Evolutionary conservation across 192 early-diverging fungal genomes (phyloP).

Genomic region (Chytriomyces sp.): DNA sequence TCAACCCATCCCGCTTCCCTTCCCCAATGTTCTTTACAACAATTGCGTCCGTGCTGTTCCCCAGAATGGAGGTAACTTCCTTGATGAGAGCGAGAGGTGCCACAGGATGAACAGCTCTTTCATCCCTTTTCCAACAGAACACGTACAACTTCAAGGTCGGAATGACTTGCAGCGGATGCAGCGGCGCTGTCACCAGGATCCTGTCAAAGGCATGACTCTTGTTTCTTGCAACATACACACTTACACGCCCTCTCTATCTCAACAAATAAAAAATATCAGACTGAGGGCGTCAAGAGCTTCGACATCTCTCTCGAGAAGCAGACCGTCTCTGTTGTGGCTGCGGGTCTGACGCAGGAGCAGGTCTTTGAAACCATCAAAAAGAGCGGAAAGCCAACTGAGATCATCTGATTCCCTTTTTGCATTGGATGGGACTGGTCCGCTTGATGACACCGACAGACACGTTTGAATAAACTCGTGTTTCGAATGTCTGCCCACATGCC

Average conservation of each 20-base stretch:
- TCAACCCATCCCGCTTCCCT: not conserved
- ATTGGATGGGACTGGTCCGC: too few species aligned
- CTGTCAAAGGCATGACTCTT: constrained; percentile 55
- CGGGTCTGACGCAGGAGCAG: constrained; percentile 55
- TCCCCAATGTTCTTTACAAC: constrained; percentile 13
- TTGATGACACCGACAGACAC: too few species aligned
- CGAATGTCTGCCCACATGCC: too few species aligned
- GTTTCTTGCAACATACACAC: not conserved
- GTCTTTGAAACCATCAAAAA: constrained; percentile 63
- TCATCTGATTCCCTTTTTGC: constrained; percentile 18
- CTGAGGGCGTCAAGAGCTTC: constrained; percentile 54
- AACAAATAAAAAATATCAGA: constrained; percentile 18
- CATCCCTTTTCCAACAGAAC: constrained; percentile 23
- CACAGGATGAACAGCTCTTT: not conserved
- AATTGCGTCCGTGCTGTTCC: constrained; percentile 12
- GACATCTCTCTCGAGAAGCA: constrained; percentile 65
- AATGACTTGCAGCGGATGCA: constrained; percentile 83
- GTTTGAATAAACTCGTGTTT: too few species aligned
- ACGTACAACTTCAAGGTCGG: constrained; percentile 76
- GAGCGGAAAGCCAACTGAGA: constrained; percentile 54
- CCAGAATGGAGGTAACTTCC: constrained; percentile 25
- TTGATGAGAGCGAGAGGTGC: not conserved
- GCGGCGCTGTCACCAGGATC: constrained; percentile 72
- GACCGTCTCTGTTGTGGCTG: constrained; percentile 57
- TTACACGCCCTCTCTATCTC: not conserved